Conservation (phyloP, 2,329 filamentous ascomycete species). For the Sordariomycetes sp. region DNA sequence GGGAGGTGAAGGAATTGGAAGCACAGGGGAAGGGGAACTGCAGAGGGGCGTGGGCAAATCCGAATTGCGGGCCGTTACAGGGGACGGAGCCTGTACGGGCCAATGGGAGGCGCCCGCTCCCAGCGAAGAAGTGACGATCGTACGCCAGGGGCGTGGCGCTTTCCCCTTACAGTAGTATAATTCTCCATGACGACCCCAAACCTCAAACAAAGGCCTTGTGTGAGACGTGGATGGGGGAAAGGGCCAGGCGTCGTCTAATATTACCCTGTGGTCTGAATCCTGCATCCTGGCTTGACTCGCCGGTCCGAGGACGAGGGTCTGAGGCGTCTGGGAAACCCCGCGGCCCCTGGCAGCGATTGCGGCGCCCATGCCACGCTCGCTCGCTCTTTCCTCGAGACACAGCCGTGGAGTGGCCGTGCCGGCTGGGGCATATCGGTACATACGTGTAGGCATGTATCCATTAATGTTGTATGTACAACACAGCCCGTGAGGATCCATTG, state of each 20-base stretch:
- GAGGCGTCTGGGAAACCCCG: neutral
- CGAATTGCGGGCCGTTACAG: too few relatives aligned
- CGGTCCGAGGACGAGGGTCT: neutral
- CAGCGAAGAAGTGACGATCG: neutral
- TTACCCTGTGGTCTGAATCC: neutral
- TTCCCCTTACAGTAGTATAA: neutral
- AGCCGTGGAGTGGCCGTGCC: neutral
- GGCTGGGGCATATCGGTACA: too few relatives aligned
- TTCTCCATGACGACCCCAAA: constrained; percentile 4
- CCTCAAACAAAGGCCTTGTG: constrained; percentile 5
- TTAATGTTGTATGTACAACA: too few relatives aligned
- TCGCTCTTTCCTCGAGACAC: neutral
- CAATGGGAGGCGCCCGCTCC: neutral
- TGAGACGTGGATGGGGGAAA: neutral
- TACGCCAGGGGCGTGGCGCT: constrained; percentile 3
- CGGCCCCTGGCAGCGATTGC: neutral
- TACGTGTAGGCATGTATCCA: too few relatives aligned
- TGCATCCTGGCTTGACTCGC: neutral
- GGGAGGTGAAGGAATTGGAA: neutral
- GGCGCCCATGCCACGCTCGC: neutral
- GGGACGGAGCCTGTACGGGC: neutral
- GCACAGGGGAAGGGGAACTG: neutral
- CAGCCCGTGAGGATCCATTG: neutral
- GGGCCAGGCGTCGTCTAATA: neutral
- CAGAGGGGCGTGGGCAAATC: neutral